phyloP scores from a whole-genome alignment of 164 flowering plant genomes.

The Vitis riparia region DNA sequence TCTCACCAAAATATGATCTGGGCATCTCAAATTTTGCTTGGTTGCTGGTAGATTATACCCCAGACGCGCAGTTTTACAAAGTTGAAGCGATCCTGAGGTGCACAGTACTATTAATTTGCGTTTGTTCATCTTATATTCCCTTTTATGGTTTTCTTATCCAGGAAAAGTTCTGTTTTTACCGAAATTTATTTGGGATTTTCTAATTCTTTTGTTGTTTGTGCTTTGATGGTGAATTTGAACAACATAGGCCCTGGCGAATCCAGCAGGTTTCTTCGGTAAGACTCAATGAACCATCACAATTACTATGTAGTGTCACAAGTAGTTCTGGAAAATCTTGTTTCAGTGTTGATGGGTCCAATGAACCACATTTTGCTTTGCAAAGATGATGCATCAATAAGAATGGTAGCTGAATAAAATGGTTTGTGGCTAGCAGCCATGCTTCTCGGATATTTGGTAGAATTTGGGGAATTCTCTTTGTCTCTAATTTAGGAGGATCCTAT shows the following conservation, averaged over 20 bases:
- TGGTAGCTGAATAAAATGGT: too few species aligned
- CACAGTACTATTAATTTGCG: background rate
- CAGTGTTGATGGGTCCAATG: background rate
- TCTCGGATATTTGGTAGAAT: too few species aligned
- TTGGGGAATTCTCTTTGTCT: too few species aligned
- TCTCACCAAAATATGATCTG: background rate
- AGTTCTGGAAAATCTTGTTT: background rate
- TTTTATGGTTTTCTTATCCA: background rate
- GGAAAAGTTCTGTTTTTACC: background rate
- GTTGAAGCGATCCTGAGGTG: slow-evolving; percentile 92
- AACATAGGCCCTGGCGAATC: slow-evolving; percentile 78
- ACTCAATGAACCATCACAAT: background rate
- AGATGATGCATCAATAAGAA: too few species aligned
- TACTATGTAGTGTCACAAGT: background rate
- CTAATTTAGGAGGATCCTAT: too few species aligned
- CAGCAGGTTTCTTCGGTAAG: slow-evolving; percentile 85
- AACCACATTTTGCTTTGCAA: background rate
- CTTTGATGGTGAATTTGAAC: slow-evolving; percentile 24
- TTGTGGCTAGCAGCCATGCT: too few species aligned
- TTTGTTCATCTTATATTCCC: background rate
- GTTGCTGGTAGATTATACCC: slow-evolving; percentile 48
- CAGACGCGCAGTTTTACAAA: slow-evolving; percentile 85
- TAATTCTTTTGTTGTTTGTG: slow-evolving; percentile 2
- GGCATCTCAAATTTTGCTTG: slow-evolving; percentile 14
- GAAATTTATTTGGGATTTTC: background rate